Evolutionary conservation across 352 stramenopile genomes (phyloP).

Genomic region (Globisporangium cylindrosporum): DNA sequence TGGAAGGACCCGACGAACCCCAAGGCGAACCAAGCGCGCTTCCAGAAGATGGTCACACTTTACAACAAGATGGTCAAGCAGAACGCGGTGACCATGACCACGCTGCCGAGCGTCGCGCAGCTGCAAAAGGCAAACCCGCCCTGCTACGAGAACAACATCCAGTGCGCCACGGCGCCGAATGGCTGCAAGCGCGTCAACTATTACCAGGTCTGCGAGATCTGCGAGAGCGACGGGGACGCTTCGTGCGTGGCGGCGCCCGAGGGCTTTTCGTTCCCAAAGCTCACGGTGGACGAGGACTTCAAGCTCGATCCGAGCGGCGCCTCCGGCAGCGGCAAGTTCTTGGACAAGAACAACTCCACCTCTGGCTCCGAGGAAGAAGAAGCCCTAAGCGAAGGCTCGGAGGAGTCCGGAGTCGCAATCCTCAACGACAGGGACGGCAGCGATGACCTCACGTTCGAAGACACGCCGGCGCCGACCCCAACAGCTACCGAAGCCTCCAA

Average conservation of each 20-base stretch:
- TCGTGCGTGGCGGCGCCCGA: constrained; percentile 35
- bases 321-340: constrained; percentile 5
- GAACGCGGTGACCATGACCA: constrained; percentile 37
- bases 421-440: constrained; percentile 4
- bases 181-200: constrained; percentile 62
- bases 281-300: constrained; percentile 30
- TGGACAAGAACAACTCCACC: constrained; percentile 11
- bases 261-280: constrained; percentile 43
- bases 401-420: not conserved
- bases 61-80: constrained; percentile 48
- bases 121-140: constrained; percentile 51
- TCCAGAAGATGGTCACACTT: constrained; percentile 46
- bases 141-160: constrained; percentile 65
- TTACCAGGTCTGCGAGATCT: constrained; percentile 62
- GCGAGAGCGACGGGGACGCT: constrained; percentile 21
- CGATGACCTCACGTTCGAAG: constrained; percentile 2
- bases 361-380: constrained; percentile 10
- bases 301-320: constrained; percentile 14
- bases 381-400: not conserved
- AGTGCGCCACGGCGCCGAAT: constrained; percentile 36
- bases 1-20: constrained; percentile 50
- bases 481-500: constrained; percentile 3
- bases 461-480: not conserved
- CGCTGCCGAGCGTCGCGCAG: constrained; percentile 38
- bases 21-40: constrained; percentile 43